Conservation (phyloP, 2,329 filamentous ascomycete species). For the Colletotrichum sublineola region DNA sequence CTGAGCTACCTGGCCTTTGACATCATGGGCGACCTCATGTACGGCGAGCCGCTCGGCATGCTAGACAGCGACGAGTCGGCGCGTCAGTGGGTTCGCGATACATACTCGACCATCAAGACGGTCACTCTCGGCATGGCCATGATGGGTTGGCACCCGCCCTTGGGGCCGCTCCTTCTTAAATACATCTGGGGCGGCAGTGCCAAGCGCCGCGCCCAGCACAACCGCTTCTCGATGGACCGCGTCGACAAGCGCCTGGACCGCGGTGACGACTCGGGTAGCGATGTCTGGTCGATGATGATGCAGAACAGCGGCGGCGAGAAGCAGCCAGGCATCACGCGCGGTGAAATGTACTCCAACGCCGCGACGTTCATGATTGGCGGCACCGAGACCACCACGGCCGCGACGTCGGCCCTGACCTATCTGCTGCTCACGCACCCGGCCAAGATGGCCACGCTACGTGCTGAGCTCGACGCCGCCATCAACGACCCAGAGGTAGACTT, state of each 20-base stretch:
- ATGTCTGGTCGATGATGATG: slow-evolving; percentile 38
- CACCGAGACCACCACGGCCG: slow-evolving; percentile 61
- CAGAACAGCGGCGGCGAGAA: slow-evolving; percentile 29
- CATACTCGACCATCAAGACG: slow-evolving; percentile 45
- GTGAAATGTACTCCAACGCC: slow-evolving; percentile 42
- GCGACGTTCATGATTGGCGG: slow-evolving; percentile 53
- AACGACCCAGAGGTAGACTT: slow-evolving; percentile 52
- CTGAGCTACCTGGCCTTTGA: slow-evolving; percentile 49
- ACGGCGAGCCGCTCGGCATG: slow-evolving; percentile 49
- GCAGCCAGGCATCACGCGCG: slow-evolving; percentile 26
- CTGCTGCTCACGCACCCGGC: slow-evolving; percentile 53
- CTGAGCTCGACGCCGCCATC: slow-evolving; percentile 51
- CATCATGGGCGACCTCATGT: slow-evolving; percentile 50
- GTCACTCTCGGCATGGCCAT: slow-evolving; percentile 40
- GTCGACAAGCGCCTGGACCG: slow-evolving; percentile 40
- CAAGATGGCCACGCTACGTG: slow-evolving; percentile 48
- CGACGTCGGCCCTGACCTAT: slow-evolving; percentile 56
- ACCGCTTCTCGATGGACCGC: slow-evolving; percentile 37
- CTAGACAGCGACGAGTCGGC: slow-evolving; percentile 44
- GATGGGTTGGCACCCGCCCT: slow-evolving; percentile 31
- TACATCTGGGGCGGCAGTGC: slow-evolving; percentile 28
- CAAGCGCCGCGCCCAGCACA: slow-evolving; percentile 32
- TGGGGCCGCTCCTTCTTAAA: slow-evolving; percentile 32
- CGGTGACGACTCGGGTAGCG: slow-evolving; percentile 30
- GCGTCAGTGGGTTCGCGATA: slow-evolving; percentile 47